Percentiles rank a stretch among this genome's conserved stretches.
These are phyloP conservation scores for Colletotrichum acutatum DNA, from an alignment of 2,329 filamentous ascomycete genomes.

Conservation along the genomic window DNA sequence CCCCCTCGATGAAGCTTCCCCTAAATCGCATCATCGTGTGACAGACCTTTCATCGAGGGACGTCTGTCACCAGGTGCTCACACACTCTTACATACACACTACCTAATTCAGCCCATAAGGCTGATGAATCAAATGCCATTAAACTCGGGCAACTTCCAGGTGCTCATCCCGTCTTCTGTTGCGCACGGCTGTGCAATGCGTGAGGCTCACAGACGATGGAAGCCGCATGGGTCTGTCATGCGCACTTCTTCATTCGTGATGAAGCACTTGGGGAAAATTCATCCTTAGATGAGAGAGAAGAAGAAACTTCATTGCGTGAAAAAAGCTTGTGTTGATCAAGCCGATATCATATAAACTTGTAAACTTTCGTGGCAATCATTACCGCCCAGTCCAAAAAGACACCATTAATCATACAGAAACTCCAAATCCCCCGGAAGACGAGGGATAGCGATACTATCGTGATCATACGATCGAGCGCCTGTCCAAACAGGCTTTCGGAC, in stretches of 20 bases:
- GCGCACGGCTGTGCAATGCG: neutral
- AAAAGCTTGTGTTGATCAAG: neutral
- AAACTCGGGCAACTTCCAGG: neutral
- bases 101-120: neutral
- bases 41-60: neutral
- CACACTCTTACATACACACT: neutral
- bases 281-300: neutral
- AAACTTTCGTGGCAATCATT: slow-evolving; percentile 15
- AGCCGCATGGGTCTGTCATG: neutral
- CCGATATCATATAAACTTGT: neutral
- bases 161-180: neutral
- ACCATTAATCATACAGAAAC: slow-evolving; percentile 3
- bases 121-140: neutral
- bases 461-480: neutral
- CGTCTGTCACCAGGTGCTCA: neutral
- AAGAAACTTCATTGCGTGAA: neutral
- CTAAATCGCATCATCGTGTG: neutral
- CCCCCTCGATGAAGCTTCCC: neutral
- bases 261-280: neutral
- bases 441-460: neutral
- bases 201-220: neutral
- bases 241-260: neutral
- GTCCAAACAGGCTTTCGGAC: too few species aligned
- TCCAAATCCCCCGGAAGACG: neutral
- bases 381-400: slow-evolving; percentile 1